These are phyloP conservation scores for Fusarium concolor DNA, from an alignment of 2,329 filamentous ascomycete genomes.

Conservation along the genomic window DNA sequence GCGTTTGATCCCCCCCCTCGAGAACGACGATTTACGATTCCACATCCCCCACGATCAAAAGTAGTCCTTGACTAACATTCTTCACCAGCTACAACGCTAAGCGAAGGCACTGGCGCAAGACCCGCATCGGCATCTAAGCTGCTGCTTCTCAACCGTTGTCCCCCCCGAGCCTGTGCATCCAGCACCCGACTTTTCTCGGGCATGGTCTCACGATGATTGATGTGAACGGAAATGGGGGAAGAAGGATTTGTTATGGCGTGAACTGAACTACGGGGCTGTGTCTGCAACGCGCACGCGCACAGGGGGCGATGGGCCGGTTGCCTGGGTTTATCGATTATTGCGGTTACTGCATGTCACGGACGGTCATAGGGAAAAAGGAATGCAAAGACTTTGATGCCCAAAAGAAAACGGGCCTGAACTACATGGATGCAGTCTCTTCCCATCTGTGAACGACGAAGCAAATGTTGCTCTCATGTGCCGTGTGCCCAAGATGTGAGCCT, in stretches of 20 bases:
- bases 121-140: constrained; percentile 95
- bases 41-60: constrained; percentile 6
- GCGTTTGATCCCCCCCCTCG: constrained; percentile 59
- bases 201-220: constrained; percentile 47
- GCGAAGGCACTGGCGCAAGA: constrained; percentile 99
- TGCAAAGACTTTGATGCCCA: constrained; percentile 53
- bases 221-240: constrained; percentile 41
- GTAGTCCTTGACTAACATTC: constrained; percentile 19
- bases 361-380: constrained; percentile 62
- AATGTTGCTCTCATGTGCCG: constrained; percentile 2
- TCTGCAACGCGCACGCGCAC: constrained; percentile 22
- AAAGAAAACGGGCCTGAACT: constrained; percentile 42
- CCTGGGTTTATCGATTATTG: constrained; percentile 54
- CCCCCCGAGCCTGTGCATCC: constrained; percentile 48
- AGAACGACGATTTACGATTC: constrained; percentile 21
- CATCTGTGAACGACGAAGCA: constrained; percentile 18
- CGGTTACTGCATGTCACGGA: constrained; percentile 60
- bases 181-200: constrained; percentile 41
- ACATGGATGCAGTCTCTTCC: constrained; percentile 18
- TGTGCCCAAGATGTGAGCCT: constrained; percentile 1
- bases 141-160: constrained; percentile 46
- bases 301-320: constrained; percentile 49
- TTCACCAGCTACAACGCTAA: constrained; percentile 95
- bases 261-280: constrained; percentile 35
- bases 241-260: constrained; percentile 39